These are phyloP conservation scores for Aspergillus persii DNA, from an alignment of 2,329 filamentous ascomycete genomes.

Conservation along the genomic window DNA sequence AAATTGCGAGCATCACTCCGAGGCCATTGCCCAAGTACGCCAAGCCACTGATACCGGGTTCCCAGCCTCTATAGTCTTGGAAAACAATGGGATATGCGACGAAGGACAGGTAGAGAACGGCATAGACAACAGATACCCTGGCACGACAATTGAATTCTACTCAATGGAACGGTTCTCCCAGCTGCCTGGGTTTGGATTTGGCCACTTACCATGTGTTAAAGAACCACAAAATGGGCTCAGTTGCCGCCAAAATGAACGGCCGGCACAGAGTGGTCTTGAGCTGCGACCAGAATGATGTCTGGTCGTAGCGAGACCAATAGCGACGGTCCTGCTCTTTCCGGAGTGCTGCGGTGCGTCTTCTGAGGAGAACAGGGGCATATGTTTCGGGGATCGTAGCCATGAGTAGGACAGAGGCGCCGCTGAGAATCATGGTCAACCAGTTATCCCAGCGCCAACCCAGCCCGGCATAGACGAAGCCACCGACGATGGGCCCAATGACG, in stretches of 20 bases:
- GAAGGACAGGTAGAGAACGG: constrained; percentile 79
- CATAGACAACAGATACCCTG: constrained; percentile 63
- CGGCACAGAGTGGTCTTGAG: background rate
- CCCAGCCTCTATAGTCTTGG: constrained; percentile 67
- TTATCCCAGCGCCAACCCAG: constrained; percentile 80
- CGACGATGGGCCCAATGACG: constrained; percentile 25
- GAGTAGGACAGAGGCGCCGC: constrained; percentile 57
- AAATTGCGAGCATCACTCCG: constrained; percentile 50
- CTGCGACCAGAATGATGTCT: background rate
- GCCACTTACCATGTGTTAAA: no score
- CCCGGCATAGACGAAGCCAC: constrained; percentile 45
- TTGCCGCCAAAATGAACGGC: no score
- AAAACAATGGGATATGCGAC: constrained; percentile 80
- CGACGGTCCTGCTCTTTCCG: constrained; percentile 64
- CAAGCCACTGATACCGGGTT: constrained; percentile 64
- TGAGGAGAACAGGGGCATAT: constrained; percentile 66
- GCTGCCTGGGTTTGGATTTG: no score
- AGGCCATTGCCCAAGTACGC: constrained; percentile 62
- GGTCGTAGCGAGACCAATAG: constrained; percentile 71
- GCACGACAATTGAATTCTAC: constrained; percentile 48
- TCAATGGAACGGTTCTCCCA: no score
- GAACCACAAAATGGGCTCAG: no score
- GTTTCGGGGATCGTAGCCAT: constrained; percentile 65
- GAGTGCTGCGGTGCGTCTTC: constrained; percentile 57
- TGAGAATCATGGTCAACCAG: constrained; percentile 70